These are phyloP conservation scores for Lasiodiplodia sp. DNA, from an alignment of 2,329 filamentous ascomycete species.

Conservation along the genomic window DNA sequence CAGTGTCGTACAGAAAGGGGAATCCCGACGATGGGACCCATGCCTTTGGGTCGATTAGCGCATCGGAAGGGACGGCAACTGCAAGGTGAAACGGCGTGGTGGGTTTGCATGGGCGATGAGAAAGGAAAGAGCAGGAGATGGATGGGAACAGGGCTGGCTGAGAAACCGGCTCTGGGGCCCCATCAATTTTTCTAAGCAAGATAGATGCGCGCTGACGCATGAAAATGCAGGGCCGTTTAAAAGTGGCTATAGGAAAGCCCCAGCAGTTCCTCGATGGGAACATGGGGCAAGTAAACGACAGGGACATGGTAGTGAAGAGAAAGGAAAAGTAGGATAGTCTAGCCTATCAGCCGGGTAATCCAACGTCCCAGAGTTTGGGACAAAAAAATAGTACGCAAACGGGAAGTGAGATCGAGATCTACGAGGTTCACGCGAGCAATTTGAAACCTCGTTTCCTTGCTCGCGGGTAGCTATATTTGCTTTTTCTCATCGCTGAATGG, in stretches of 20 bases:
- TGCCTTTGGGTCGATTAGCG: neutral
- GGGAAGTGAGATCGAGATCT: neutral
- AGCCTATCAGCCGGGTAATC: neutral
- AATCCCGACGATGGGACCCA: neutral
- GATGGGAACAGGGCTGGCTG: neutral
- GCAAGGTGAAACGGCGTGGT: neutral
- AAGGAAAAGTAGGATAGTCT: neutral
- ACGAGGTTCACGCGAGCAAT: neutral
- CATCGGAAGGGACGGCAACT: neutral
- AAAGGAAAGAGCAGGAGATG: neutral
- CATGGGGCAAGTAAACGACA: neutral
- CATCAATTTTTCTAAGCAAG: neutral
- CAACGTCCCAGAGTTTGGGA: neutral
- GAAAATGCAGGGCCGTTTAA: neutral
- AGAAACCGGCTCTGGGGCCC: neutral
- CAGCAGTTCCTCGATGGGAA: neutral
- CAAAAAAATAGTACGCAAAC: neutral
- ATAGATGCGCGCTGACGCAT: neutral
- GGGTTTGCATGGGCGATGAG: neutral
- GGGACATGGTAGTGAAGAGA: neutral
- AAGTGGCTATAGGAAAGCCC: neutral
- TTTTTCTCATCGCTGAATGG: neutral
- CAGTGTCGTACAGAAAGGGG: neutral
- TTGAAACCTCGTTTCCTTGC: neutral
- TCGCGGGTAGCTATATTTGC: neutral